Base-by-base conservation (phyloP, 179 eudicot genomes). In the Beta corolliflora region DNA sequence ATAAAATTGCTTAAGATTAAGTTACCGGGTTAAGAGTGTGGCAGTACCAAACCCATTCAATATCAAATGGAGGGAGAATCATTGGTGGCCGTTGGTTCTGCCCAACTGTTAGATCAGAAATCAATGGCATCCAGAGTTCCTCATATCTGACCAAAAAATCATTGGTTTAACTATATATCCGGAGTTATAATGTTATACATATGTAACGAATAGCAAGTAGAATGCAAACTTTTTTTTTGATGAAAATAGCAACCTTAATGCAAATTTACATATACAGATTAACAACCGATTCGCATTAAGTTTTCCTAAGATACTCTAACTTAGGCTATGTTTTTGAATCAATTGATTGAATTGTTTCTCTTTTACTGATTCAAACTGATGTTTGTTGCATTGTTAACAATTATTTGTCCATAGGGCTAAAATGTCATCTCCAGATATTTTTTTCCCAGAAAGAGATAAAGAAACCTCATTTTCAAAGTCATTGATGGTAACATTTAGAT, bases 21-120 rank as follows among this genome's bases (percentile, higher is more conserved):
- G 82, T 86, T 91, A 95, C 99, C 90, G 94, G 90, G 75, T 89
- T 91, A 64, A 95, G 87, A 82, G 97, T 84, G 86, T 95, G 99
- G 81, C 99, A 95, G 63, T 72, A 95, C 97, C 99, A 95, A 83
- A 95, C 93, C 99, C 97, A 95, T 80, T 95, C 97, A 69, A 95
- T 75, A 84, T 95, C 99, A 77, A 94, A 67, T 23, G 98, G 99
- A 84, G 99, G 99, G 75, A 94, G 86, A 79, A 94, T 72, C 90
- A 92, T 85, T 2, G 97, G 94, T 31, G 95, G 91, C 46, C 65
- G 77, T 21, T 86, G 84, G 50, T 71, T 79, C n/a, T 86, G 53
- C 74, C 83, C 96, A 70, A 77, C 88, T 50, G 85, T 84, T 59
- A 91, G 87, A 84, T 94, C 92, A 85, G 93, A 86, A 31, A 94